Percentiles rank a stretch among this genome's conserved stretches.
Conservation (phyloP, 768 basidiomycete species). For the Crassisporium funariophilum region DNA sequence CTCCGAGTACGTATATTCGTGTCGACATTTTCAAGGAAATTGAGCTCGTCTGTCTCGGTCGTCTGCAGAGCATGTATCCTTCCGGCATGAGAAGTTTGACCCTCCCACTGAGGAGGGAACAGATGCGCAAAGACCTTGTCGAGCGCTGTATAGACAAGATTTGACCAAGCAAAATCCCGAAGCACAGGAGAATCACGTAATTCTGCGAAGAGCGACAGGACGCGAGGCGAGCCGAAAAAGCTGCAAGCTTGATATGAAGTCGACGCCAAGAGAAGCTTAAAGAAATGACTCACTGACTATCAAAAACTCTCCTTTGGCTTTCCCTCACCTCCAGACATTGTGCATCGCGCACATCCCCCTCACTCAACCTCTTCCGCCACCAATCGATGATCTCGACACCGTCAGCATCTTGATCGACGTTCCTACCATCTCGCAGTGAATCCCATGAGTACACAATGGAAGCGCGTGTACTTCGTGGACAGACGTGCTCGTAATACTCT, state of each 20-base stretch:
- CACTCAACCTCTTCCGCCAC: slow-evolving; percentile 47
- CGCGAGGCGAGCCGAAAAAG: slow-evolving; percentile 43
- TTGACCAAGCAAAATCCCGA: slow-evolving; percentile 53
- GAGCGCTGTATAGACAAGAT: slow-evolving; percentile 51
- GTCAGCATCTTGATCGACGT: slow-evolving; percentile 37
- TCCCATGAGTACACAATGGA: slow-evolving; percentile 35
- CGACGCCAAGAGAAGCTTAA: neutral
- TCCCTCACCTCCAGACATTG: slow-evolving; percentile 39
- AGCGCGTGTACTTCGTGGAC: slow-evolving; percentile 36
- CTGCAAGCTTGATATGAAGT: slow-evolving; percentile 24
- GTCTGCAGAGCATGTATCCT: neutral
- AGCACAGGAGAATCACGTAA: slow-evolving; percentile 53
- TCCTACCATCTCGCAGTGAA: too few species aligned
- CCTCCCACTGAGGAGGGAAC: slow-evolving; percentile 35
- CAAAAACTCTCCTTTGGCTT: slow-evolving; percentile 47
- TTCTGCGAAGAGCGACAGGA: slow-evolving; percentile 44
- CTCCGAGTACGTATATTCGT: neutral
- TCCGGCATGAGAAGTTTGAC: too few species aligned
- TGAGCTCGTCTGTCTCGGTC: neutral
- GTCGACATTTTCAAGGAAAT: neutral
- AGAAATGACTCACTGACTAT: slow-evolving; percentile 43
- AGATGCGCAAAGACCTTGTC: slow-evolving; percentile 49
- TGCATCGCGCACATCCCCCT: slow-evolving; percentile 26
- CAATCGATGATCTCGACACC: slow-evolving; percentile 47
- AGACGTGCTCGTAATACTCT: slow-evolving; percentile 51